Evolutionary conservation across 176 grass and related monocot genomes (phyloP).

Genomic region (Aegilops tauschii): DNA sequence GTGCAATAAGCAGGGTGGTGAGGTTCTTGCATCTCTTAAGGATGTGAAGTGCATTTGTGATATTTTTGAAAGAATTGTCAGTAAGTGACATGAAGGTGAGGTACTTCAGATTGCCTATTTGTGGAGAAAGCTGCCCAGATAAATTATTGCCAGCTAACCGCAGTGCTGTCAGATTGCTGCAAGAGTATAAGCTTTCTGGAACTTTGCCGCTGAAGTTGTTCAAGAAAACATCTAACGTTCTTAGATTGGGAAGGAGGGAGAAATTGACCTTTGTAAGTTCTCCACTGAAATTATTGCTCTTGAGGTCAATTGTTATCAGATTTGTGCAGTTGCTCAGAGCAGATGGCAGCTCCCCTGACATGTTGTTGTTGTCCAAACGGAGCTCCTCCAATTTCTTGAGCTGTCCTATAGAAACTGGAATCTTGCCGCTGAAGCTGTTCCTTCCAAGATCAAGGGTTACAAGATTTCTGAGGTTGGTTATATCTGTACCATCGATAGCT

Average conservation of each 20-base stretch:
- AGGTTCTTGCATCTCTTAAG: slow-evolving; percentile 18
- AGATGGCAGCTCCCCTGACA: slow-evolving; percentile 28
- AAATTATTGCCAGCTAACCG: not conserved
- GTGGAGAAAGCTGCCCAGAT: not conserved
- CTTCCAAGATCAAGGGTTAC: slow-evolving; percentile 14
- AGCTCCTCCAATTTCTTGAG: slow-evolving; percentile 32
- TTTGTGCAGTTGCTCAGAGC: not conserved
- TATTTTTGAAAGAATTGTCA: not conserved
- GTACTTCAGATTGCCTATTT: slow-evolving; percentile 7
- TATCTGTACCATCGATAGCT: not conserved
- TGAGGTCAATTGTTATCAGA: slow-evolving; percentile 21
- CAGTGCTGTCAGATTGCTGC: slow-evolving; percentile 1
- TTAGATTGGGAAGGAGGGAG: slow-evolving; percentile 4
- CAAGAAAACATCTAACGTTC: not conserved
- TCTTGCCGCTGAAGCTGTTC: not conserved
- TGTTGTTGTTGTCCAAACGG: not conserved
- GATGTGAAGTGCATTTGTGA: slow-evolving; percentile 21
- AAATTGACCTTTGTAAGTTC: slow-evolving; percentile 21
- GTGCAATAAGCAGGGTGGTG: not conserved
- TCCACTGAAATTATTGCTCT: slow-evolving; percentile 2
- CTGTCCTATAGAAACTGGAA: slow-evolving; percentile 31
- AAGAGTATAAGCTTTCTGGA: slow-evolving; percentile 40
- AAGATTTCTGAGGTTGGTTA: slow-evolving; percentile 22
- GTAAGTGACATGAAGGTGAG: slow-evolving; percentile 10
- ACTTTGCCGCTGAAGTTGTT: slow-evolving; percentile 23